Evolutionary conservation across 768 basidiomycete genomes (phyloP).

Genomic region (Psilocybe cyanescens): DNA sequence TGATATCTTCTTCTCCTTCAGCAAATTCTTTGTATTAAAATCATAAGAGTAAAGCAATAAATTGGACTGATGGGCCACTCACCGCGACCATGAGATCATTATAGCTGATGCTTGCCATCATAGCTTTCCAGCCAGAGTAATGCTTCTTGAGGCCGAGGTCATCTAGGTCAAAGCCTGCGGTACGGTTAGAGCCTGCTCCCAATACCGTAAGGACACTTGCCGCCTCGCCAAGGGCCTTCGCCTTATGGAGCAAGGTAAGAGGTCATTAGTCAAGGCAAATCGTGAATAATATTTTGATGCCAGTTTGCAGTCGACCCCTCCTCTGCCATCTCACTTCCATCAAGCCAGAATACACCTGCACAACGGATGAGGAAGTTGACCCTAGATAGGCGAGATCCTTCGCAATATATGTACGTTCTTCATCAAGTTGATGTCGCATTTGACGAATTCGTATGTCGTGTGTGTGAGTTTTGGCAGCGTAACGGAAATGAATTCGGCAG

Average conservation of each 20-base stretch:
- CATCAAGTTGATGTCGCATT: constrained; percentile 45
- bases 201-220: constrained; percentile 42
- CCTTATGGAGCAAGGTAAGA: constrained; percentile 40
- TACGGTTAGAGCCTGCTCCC: constrained; percentile 26
- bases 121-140: constrained; percentile 30
- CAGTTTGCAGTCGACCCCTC: constrained; percentile 46
- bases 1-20: constrained; percentile 39
- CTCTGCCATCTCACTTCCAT: constrained; percentile 38
- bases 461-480: constrained; percentile 21
- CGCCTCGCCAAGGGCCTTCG: constrained; percentile 37
- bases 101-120: constrained; percentile 32
- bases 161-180: constrained; percentile 32
- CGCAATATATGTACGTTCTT: constrained; percentile 36
- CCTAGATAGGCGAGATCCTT: constrained; percentile 33
- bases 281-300: constrained; percentile 44
- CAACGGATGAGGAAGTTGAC: constrained; percentile 45
- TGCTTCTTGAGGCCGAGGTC: constrained; percentile 43
- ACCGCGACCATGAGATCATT: constrained; percentile 43
- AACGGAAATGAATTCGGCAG: constrained; percentile 40
- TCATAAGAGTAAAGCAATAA: background rate
- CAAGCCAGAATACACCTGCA: constrained; percentile 35
- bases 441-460: constrained; percentile 37
- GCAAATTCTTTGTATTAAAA: constrained; percentile 36
- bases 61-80: background rate
- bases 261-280: constrained; percentile 40